These are phyloP conservation scores for Nectriaceae sp. DNA, from an alignment of 2,329 filamentous ascomycete genomes.

Conservation along the genomic window DNA sequence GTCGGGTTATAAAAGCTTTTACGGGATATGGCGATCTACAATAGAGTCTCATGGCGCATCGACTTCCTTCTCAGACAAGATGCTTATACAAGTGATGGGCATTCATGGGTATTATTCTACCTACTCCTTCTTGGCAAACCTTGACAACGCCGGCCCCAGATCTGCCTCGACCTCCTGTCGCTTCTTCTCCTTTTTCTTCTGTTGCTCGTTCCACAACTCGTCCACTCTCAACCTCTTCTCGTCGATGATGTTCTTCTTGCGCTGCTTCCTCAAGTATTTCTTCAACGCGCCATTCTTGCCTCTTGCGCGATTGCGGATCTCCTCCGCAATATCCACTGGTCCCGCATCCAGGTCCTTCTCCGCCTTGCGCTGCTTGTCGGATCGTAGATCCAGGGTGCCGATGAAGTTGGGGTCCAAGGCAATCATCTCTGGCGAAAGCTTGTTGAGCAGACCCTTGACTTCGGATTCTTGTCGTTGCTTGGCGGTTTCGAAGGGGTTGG, in stretches of 20 bases:
- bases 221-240: slow-evolving; percentile 88
- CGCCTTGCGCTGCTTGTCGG: slow-evolving; percentile 72
- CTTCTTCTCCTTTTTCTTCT: slow-evolving; percentile 66
- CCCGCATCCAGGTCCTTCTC: slow-evolving; percentile 80
- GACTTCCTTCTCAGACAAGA: too few relatives aligned
- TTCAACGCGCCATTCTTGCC: slow-evolving; percentile 89
- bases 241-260: slow-evolving; percentile 91
- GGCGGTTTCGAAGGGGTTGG: slow-evolving; percentile 91
- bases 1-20: not conserved
- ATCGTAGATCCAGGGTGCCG: slow-evolving; percentile 81
- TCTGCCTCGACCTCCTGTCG: slow-evolving; percentile 67
- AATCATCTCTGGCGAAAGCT: slow-evolving; percentile 96
- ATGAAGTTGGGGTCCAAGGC: slow-evolving; percentile 90
- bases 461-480: slow-evolving; percentile 93
- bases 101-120: slow-evolving; percentile 28
- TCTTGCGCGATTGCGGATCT: slow-evolving; percentile 74
- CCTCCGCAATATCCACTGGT: slow-evolving; percentile 56
- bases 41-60: too few relatives aligned
- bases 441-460: slow-evolving; percentile 87
- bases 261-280: slow-evolving; percentile 89
- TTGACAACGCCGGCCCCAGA: slow-evolving; percentile 80
- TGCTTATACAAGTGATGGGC: too few relatives aligned
- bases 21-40: too few relatives aligned
- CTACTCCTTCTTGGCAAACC: slow-evolving; percentile 76
- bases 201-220: slow-evolving; percentile 74